Evolutionary conservation across 2,329 filamentous ascomycete genomes (phyloP), one percentile per base, ranked within the genome.

Genomic region (Botrytis paeoniae): DNA sequence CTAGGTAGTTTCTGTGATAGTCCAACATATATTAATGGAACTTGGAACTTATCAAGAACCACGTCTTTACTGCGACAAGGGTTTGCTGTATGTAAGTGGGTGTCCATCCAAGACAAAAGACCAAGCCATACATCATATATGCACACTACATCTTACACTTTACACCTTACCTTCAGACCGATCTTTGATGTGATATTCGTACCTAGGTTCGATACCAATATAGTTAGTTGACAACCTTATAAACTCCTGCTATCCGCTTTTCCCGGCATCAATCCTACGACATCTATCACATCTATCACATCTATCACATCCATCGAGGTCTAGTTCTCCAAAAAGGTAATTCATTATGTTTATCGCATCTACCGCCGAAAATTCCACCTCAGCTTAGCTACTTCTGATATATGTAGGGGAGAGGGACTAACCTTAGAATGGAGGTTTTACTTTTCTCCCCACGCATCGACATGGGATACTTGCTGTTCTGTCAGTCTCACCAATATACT

Each of bases 311-410:
- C 32, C 22, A 25, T 61, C 59, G 32, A 61, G 22, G 29, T 48
- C 43, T 66, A 22, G 14, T n/a, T n/a, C 63, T 51, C 48, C 48
- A n/a, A 29, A 51, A 66, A 25, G 22, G 63, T 20, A 39, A 66
- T 66, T 66, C 64, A 66, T 54, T 39, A 39, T 54, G 43, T 51
- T 68, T 68, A 54, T 68, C 64, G 64, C 64, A 29, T 54, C 64
- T 68, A 68, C 64, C 64, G 64, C 64, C 45, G 35, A 29, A 22
- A 54, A 66, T 29, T 39, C 45, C 45, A 54, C 9, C 22, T 66
- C n/a, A 39, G 48, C 48, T n/a, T 54, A 37, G 32, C 22, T 66
- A 51, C 45, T 22, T 51, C 16, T 37, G 18, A 37, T 66, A n/a
- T 54, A n/a, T 54, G 48, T 54, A 54, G 48, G 48, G 48, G 14